Conservation (phyloP, 202 grass and related monocot species). For the Hordeum pubiflorum region DNA sequence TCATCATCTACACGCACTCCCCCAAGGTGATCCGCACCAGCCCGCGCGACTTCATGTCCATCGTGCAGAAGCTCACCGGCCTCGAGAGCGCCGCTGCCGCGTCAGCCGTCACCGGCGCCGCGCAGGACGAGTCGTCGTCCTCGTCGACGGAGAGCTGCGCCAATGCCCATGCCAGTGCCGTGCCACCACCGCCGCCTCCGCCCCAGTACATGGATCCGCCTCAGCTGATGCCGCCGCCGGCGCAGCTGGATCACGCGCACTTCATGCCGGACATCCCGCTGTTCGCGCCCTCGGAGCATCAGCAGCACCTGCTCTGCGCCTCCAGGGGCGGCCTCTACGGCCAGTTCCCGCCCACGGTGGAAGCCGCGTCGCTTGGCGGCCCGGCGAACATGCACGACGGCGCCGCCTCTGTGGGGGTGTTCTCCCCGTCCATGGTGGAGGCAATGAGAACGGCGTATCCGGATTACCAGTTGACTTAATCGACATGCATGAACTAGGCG, state of each 20-base stretch:
- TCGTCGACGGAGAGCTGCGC: conserved; percentile 40
- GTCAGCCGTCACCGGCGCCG: neutral
- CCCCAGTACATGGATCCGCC: conserved; percentile 15
- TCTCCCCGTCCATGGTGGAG: conserved; percentile 42
- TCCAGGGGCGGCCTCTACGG: conserved; percentile 31
- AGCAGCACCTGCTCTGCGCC: conserved; percentile 22
- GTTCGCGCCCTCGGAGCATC: conserved; percentile 23
- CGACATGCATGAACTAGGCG: neutral
- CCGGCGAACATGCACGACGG: conserved; percentile 11
- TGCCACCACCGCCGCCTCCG: neutral
- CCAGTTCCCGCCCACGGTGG: conserved; percentile 10
- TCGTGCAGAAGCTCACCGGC: conserved; percentile 73
- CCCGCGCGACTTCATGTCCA: conserved; percentile 56
- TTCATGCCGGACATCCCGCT: conserved; percentile 44
- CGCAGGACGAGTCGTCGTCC: conserved; percentile 33
- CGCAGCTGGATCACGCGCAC: conserved; percentile 11
- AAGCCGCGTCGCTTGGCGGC: conserved; percentile 1
- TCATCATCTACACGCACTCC: conserved; percentile 57
- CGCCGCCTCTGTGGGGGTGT: neutral
- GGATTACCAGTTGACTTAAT: conserved; percentile 4
- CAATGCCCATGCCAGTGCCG: neutral
- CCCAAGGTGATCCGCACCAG: conserved; percentile 59
- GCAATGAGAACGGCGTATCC: conserved; percentile 11
- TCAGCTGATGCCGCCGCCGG: conserved; percentile 24
- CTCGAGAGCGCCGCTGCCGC: neutral